A percentile compares a stretch with the other conserved stretches of the same genome.
Evolutionary conservation across 805 yeast genomes (phyloP).

Genomic region (Sungouiella thailandica): DNA sequence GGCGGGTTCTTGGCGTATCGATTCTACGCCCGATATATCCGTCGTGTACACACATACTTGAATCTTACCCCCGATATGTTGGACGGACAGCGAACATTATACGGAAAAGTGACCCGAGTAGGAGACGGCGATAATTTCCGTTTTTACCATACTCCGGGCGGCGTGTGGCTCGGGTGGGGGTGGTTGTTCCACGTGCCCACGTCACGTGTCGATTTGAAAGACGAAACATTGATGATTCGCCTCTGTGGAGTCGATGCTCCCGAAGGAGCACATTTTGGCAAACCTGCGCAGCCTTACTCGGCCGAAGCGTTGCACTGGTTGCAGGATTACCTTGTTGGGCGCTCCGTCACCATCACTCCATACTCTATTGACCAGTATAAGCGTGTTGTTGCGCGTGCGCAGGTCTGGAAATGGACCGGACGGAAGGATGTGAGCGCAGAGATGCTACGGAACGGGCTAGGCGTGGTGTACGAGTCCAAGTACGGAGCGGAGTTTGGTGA

Average conservation of each 20-base stretch:
- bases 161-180: slow-evolving; percentile 85
- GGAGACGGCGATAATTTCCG: slow-evolving; percentile 97
- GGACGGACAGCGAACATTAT: slow-evolving; percentile 22
- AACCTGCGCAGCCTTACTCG: slow-evolving; percentile 82
- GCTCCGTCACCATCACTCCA: slow-evolving; percentile 70
- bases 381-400: slow-evolving; percentile 78
- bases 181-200: slow-evolving; percentile 73
- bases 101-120: slow-evolving; percentile 80
- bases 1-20: slow-evolving; percentile 24
- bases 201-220: slow-evolving; percentile 41
- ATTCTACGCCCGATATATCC: slow-evolving; percentile 29
- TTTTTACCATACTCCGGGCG: slow-evolving; percentile 92
- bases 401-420: slow-evolving; percentile 54
- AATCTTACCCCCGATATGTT: slow-evolving; percentile 34
- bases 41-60: slow-evolving; percentile 31
- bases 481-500: slow-evolving; percentile 83
- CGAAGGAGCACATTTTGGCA: slow-evolving; percentile 90
- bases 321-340: slow-evolving; percentile 57
- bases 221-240: slow-evolving; percentile 73
- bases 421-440: slow-evolving; percentile 78
- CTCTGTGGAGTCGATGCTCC: slow-evolving; percentile 97
- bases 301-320: slow-evolving; percentile 85
- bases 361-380: slow-evolving; percentile 82
- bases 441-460: slow-evolving; percentile 81
- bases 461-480: slow-evolving; percentile 82